A percentile compares a stretch with the other conserved stretches of the same genome.
These are phyloP conservation scores for Hypoxylon sp. DNA, from an alignment of 2,329 filamentous ascomycete species.

Conservation along the genomic window DNA sequence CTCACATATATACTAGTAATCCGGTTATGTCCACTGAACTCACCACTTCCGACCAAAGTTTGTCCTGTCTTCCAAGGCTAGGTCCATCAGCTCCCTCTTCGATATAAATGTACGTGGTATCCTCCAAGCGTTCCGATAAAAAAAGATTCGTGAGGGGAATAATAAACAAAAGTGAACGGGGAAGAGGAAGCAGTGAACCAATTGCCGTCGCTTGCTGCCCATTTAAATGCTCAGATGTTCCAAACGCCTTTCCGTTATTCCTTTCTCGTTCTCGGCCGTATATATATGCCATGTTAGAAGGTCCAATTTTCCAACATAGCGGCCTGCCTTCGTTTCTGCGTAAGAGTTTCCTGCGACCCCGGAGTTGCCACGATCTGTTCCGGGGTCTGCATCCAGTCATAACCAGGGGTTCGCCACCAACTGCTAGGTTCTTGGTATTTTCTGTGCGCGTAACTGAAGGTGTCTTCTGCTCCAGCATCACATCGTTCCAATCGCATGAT, in stretches of 20 bases:
- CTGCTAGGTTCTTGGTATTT: constrained; percentile 28
- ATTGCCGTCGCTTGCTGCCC: constrained; percentile 45
- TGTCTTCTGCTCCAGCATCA: constrained; percentile 56
- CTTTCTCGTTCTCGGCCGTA: constrained; percentile 27
- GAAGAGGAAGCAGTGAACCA: constrained; percentile 37
- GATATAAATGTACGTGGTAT: constrained; percentile 27
- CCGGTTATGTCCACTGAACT: constrained; percentile 31
- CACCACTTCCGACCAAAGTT: constrained; percentile 6
- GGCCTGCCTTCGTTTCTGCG: constrained; percentile 50
- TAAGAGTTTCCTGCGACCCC: constrained; percentile 48
- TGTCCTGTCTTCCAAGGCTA: constrained; percentile 23
- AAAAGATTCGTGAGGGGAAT: constrained; percentile 20
- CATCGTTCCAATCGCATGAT: constrained; percentile 73
- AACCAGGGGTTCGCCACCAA: constrained; percentile 44
- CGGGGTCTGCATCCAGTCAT: constrained; percentile 51
- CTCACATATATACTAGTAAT: constrained; percentile 34
- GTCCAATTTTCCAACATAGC: constrained; percentile 50
- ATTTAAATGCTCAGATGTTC: constrained; percentile 45
- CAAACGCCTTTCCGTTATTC: constrained; percentile 39
- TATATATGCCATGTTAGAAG: constrained; percentile 42
- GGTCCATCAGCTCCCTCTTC: constrained; percentile 13
- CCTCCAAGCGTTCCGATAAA: constrained; percentile 10
- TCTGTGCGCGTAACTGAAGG: constrained; percentile 42
- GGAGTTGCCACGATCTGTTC: constrained; percentile 46
- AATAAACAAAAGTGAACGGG: constrained; percentile 30